Percentiles rank a stretch among this genome's conserved stretches.
Evolutionary conservation across 129 eudicot genomes (phyloP).

Genomic region (Pulicaria dysenterica): DNA sequence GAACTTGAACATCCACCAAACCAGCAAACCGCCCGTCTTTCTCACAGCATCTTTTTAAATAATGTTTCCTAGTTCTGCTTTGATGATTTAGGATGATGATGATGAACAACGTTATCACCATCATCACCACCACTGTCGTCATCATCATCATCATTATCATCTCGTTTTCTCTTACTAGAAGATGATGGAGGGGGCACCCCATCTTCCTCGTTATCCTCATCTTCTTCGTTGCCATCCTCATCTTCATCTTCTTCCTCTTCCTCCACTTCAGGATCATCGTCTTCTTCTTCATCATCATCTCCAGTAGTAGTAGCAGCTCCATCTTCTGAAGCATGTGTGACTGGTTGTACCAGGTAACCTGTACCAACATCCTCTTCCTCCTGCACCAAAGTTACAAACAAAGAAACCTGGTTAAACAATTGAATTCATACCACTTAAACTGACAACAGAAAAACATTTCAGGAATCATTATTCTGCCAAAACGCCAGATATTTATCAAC

Average conservation of each 20-base stretch:
- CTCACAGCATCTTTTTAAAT: neutral
- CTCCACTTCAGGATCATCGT: conserved; percentile 44
- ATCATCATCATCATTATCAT: conserved; percentile 40
- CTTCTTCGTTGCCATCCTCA: conserved; percentile 22
- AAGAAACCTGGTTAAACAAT: neutral
- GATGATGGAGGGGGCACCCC: conserved; percentile 54
- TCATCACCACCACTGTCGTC: conserved; percentile 43
- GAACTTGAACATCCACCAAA: conserved; percentile 2
- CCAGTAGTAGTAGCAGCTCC: conserved; percentile 23
- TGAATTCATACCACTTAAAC: neutral
- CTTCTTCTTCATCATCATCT: conserved; percentile 44
- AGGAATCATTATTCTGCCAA: too few relatives aligned
- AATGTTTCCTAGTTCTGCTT: conserved; percentile 45
- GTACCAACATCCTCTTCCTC: conserved; percentile 72
- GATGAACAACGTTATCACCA: conserved; percentile 31
- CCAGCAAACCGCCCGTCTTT: conserved; percentile 10
- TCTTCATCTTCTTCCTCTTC: conserved; percentile 65
- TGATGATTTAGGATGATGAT: conserved; percentile 45
- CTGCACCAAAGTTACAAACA: conserved; percentile 39
- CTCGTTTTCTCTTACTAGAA: conserved; percentile 62
- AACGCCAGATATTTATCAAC: too few relatives aligned
- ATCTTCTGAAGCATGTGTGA: conserved; percentile 51
- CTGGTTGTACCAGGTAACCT: conserved; percentile 89
- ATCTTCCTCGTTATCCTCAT: conserved; percentile 38
- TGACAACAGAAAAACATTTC: neutral